Base-by-base conservation (phyloP, 78 protist genomes). In the Polysphondylium violaceum region DNA sequence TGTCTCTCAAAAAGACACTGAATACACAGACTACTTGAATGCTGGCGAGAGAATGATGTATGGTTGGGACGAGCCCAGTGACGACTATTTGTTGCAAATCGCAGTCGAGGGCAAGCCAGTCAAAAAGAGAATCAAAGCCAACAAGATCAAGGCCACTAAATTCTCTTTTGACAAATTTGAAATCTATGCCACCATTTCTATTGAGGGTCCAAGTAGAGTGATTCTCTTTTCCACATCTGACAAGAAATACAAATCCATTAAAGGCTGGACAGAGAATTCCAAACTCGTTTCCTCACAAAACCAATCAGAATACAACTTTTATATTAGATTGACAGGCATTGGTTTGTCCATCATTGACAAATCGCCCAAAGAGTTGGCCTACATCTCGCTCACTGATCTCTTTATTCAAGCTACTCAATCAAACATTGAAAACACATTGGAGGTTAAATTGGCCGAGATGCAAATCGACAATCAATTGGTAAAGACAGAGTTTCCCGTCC, bases 391-490 rank as follows among this genome's bases (percentile, higher is more conserved):
- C 55, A 72, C 61, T 9, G 91, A 83, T 31, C 40, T 83, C 55
- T 73, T 83, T 50, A 23, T 83, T 2, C 76, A 68, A 7, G 47
- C 53, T 25, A 64, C 75, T 9, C 91, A 83, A 36, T 36, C 60
- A 3, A 2, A 43, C 21, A 38, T 35, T 41, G 91, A 83, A 31
- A 83, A 67, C 14, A 68, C 91, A 3, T 44, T 83, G 0, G 91
- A 83, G 33, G 44, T 83, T 35, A 83, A 83, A 51, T 23, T 83
- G 19, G 91, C 78, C 0, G 91, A 87, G 16, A 8, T 78, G 3
- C 94, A 91, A 65, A 60, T 91, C 25, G 95, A 91, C 31, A 91
- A 91, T 64, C 95, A 91, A 63, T 40, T 79, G 58, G 61, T 69
- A 25, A 68, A 65, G 59, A 91, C 95, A 1, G 87, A 81, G n/a